Evolutionary conservation across 352 stramenopile genomes (phyloP), one percentile per base, ranked within the genome.

Genomic region (Globisporangium okanoganense): DNA sequence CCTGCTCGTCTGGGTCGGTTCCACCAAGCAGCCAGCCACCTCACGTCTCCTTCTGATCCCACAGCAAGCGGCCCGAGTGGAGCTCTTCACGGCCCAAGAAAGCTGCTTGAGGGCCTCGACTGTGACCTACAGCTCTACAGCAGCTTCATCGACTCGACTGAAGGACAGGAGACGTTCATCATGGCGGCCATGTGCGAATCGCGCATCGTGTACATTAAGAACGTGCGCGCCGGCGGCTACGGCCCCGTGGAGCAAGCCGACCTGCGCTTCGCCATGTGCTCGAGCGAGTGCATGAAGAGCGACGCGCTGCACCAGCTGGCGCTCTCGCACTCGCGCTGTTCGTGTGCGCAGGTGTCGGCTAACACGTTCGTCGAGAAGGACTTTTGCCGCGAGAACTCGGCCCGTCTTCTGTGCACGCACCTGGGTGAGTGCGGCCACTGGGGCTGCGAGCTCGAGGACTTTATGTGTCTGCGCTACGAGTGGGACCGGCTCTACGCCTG

Each of bases 381-480:
- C 60, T 92, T 92, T 58, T 95, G 87, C 40, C 72, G 81, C 22
- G 77, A 94, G 47, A 95, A 78, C 72, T 94, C 83, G 29, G 83
- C 79, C 35, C 73, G 87, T 40, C 62, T 96, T 52, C 58, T 97
- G 51, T 97, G 90, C 71, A 88, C 76, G 12, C 85, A 90, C 58
- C 59, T 97, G 35, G 78, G 83, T 61, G 87, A 95, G 43, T 97
- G 90, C 57, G 90, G 89, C 18, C 80, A 87, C 62, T 97, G 90
- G 90, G 69, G 72, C 56, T 97, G 90, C 62, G 60, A 75, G 40
- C 76, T 96, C 36, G 73, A 94, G 55, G 90, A 97, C 61, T 97
- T 97, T 58, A 95, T 92, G 76, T 97, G 90, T 65, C 80, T 92
- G 33, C 85, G 90, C 43, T 92, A 94, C 70, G 87, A 97, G 63